A percentile compares a stretch with the other conserved stretches of the same genome.
These are phyloP conservation scores for Agrostemma githago DNA, from an alignment of 148 eudicot genomes.

Conservation along the genomic window DNA sequence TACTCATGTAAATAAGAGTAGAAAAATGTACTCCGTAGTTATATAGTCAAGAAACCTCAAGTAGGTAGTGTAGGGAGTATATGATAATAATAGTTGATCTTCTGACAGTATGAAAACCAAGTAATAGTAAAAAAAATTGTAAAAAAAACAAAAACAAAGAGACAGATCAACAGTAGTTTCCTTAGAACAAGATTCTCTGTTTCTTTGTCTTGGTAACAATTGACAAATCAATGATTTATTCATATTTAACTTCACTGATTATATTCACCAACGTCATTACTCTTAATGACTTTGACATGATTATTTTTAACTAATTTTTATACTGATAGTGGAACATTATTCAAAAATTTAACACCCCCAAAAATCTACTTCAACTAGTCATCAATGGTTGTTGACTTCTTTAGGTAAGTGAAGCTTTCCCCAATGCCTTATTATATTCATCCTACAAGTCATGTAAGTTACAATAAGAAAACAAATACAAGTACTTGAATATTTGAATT, in stretches of 20 bases:
- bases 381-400: background rate
- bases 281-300: slow-evolving; percentile 9
- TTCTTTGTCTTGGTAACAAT: slow-evolving; percentile 27
- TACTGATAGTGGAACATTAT: background rate
- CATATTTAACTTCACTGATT: slow-evolving; percentile 13
- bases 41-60: slow-evolving; percentile 9
- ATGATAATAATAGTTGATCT: slow-evolving; percentile 18
- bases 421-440: background rate
- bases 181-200: slow-evolving; percentile 25
- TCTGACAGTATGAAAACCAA: slow-evolving; percentile 22
- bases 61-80: background rate
- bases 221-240: slow-evolving; percentile 20
- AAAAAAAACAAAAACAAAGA: background rate
- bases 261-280: slow-evolving; percentile 6
- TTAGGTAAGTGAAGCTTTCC: background rate
- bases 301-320: background rate
- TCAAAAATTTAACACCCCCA: background rate
- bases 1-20: slow-evolving; percentile 14
- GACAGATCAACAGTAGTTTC: slow-evolving; percentile 31
- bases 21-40: background rate
- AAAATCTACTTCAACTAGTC: background rate
- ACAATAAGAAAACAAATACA: too few species aligned
- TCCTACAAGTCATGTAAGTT: background rate
- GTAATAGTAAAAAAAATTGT: background rate
- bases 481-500: too few species aligned